Evolutionary conservation across 257 asterid genomes (phyloP), one percentile per base, ranked within the genome.

Genomic region (Solanum corneliomulleri): DNA sequence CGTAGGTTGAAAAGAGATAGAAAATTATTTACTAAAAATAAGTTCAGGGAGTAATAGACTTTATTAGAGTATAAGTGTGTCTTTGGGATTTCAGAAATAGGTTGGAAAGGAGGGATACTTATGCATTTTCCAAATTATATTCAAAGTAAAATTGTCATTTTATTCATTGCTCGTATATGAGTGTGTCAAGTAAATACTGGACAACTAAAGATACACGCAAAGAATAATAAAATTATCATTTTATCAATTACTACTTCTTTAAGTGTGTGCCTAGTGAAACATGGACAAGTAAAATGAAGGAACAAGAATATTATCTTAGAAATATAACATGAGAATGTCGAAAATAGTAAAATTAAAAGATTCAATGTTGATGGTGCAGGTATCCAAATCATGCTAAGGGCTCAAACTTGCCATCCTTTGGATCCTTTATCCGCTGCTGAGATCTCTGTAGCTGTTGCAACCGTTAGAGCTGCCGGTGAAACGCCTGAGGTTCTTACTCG

Each of bases 381-480:
- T 84, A 84, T 92, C 74, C 99, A 87, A 86, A 47, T 87, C 84
- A 88, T 89, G 94, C 88, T 86, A 74, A 92, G 94, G 93, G 96
- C 96, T 77, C 99, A 97, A 86, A 94, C 93, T 10, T 87, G 92
- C 86, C 99, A 97, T 90, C 99, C 99, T 47, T 92, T 97, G 95
- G 99, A 97, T 83, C 98, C 98, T 83, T 91, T 97, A 89, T 93
- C 97, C 74, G 95, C 96, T 85, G 91, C 98, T 82, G 99, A 97
- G 90, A 94, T 97, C 87, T 89, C 98, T 37, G 98, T 97, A 85
- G 98, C 98, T 31, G 98, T 97, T 81, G 97, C 93, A 77, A 95
- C 98, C 82, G 99, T 97, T 89, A 93, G 99, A 89, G 98, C 98
- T 62, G 98, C 99, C 77, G 99, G 98, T 85, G 97, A 98, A 85